Evolutionary conservation across 768 basidiomycete species (phyloP).

Genomic region (Fomitopsis pulvina): DNA sequence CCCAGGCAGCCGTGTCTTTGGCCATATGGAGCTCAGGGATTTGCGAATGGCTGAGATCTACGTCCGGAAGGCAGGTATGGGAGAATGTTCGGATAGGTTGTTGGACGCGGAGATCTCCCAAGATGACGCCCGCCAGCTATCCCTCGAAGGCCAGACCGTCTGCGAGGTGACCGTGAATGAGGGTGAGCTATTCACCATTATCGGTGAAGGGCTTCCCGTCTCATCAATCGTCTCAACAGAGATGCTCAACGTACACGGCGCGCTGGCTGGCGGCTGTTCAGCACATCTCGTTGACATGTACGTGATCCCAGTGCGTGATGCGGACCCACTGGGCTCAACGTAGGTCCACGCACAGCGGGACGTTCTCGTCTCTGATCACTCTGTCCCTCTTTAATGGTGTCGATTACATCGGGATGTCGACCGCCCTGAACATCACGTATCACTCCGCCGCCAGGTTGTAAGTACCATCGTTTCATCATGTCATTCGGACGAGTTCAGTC

Average conservation of each 20-base stretch:
- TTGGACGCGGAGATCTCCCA: neutral
- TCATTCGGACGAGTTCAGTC: neutral
- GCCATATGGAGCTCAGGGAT: constrained; percentile 8
- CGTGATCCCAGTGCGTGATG: neutral
- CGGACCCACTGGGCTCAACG: neutral
- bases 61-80: constrained; percentile 5
- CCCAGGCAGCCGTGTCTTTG: constrained; percentile 16
- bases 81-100: neutral
- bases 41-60: constrained; percentile 17
- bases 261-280: constrained; percentile 15
- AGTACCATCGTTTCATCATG: neutral
- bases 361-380: constrained; percentile 15
- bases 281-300: constrained; percentile 19
- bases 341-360: constrained; percentile 10
- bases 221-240: constrained; percentile 7
- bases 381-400: constrained; percentile 8
- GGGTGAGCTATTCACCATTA: constrained; percentile 9
- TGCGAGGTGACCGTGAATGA: constrained; percentile 17
- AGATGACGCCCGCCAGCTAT: neutral
- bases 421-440: constrained; percentile 16
- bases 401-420: constrained; percentile 16
- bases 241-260: constrained; percentile 22
- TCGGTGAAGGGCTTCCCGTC: neutral
- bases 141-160: constrained; percentile 13
- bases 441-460: constrained; percentile 16